Evolutionary conservation across 2,329 filamentous ascomycete genomes (phyloP).

Genomic region (Colletotrichum endophyticum): DNA sequence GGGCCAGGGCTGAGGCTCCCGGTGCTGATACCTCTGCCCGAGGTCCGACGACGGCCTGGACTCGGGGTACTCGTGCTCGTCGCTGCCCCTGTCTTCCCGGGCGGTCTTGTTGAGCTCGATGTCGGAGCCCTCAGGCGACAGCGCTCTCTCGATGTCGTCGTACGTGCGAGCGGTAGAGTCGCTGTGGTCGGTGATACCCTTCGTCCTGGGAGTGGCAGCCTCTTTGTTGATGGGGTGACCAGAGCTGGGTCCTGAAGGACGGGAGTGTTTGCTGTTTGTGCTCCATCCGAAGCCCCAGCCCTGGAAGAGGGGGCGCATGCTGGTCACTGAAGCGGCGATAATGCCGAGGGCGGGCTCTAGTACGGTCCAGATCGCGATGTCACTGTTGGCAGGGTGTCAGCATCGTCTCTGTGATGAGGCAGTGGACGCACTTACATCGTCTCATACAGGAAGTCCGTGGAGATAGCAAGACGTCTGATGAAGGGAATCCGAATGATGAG

Average conservation of each 20-base stretch:
- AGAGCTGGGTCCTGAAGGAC: background rate
- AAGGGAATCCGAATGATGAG: constrained; percentile 42
- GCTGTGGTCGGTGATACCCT: background rate
- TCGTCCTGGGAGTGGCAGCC: background rate
- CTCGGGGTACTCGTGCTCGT: background rate
- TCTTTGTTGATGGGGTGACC: background rate
- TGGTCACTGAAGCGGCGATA: constrained; percentile 34
- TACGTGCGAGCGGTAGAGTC: constrained; percentile 1
- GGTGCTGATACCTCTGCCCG: background rate
- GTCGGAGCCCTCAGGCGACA: constrained; percentile 4
- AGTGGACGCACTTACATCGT: constrained; percentile 29
- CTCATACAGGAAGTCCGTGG: constrained; percentile 32
- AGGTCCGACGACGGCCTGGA: constrained; percentile 14
- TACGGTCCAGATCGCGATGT: constrained; percentile 34
- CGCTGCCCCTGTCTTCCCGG: background rate
- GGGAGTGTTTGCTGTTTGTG: constrained; percentile 12
- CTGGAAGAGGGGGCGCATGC: constrained; percentile 35
- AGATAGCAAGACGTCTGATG: constrained; percentile 29
- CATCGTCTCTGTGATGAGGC: background rate
- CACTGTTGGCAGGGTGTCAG: constrained; percentile 24
- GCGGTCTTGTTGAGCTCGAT: constrained; percentile 18
- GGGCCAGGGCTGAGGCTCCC: background rate
- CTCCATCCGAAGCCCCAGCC: constrained; percentile 26
- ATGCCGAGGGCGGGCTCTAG: constrained; percentile 38
- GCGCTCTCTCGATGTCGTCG: constrained; percentile 3